A percentile compares a stretch with the other conserved stretches of the same genome.
These are phyloP conservation scores for Ensete glaucum DNA, from an alignment of 176 grass and related monocot genomes.

Conservation along the genomic window DNA sequence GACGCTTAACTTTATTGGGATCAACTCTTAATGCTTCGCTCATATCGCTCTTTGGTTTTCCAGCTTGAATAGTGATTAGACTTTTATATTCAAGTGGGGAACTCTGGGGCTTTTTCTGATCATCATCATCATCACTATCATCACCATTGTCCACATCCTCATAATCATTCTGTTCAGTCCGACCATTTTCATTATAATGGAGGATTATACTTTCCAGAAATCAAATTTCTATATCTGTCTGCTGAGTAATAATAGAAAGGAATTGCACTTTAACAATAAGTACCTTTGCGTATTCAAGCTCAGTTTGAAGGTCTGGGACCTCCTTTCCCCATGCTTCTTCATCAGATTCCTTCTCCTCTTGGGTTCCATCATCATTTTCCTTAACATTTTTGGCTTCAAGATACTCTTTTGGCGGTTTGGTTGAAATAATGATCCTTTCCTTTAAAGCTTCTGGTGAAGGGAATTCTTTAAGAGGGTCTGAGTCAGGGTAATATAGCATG, in stretches of 20 bases:
- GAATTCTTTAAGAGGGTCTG: constrained; percentile 15
- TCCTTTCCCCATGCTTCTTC: constrained; percentile 24
- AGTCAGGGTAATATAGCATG: constrained; percentile 19
- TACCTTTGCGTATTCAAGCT: constrained; percentile 19
- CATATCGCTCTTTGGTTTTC: constrained; percentile 13
- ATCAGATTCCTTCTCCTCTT: constrained; percentile 2
- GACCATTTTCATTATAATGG: neutral
- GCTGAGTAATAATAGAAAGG: neutral
- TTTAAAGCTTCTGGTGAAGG: constrained; percentile 24
- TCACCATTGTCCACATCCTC: neutral
- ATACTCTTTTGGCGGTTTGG: constrained; percentile 22
- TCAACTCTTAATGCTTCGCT: constrained; percentile 21
- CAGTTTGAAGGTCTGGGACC: constrained; percentile 14
- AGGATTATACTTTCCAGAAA: neutral
- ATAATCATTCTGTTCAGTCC: neutral
- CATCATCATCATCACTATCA: constrained; percentile 9
- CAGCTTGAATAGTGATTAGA: constrained; percentile 20
- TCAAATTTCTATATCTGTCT: neutral
- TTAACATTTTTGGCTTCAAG: constrained; percentile 13
- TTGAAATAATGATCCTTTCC: constrained; percentile 18
- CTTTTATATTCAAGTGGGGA: constrained; percentile 6
- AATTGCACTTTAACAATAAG: neutral
- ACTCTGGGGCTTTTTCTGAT: constrained; percentile 1
- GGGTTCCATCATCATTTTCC: neutral
- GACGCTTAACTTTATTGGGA: constrained; percentile 11